phyloP scores from a whole-genome alignment of 345 rosid genomes.

The Turritis glabra region DNA sequence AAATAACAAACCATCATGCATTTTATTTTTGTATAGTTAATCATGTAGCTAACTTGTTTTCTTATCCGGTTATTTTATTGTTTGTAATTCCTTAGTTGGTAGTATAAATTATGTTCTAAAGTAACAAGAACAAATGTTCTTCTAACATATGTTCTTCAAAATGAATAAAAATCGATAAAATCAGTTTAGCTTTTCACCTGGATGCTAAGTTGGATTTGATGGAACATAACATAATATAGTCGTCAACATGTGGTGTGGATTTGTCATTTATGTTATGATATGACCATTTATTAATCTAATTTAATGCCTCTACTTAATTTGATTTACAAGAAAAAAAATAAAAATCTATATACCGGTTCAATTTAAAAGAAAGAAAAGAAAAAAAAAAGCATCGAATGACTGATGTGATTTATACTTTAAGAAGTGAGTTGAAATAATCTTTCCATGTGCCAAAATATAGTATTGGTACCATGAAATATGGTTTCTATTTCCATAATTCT shows the following conservation, averaged over 20 bases:
- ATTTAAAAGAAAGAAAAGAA: neutral
- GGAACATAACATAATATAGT: slow-evolving; percentile 37
- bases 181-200: slow-evolving; percentile 23
- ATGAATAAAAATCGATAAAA: neutral
- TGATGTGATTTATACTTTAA: slow-evolving; percentile 41
- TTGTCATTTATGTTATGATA: slow-evolving; percentile 34
- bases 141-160: neutral
- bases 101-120: neutral
- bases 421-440: slow-evolving; percentile 36
- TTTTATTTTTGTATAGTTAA: neutral
- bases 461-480: slow-evolving; percentile 38
- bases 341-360: neutral
- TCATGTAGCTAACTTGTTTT: neutral
- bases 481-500: slow-evolving; percentile 33
- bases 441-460: slow-evolving; percentile 30
- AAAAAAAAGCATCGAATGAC: slow-evolving; percentile 19
- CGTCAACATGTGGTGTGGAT: slow-evolving; percentile 35
- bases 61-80: neutral
- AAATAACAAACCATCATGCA: neutral
- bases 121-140: neutral
- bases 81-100: neutral
- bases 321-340: neutral
- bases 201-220: slow-evolving; percentile 41
- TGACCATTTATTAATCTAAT: slow-evolving; percentile 37
- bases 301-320: slow-evolving; percentile 15